phyloP scores from a whole-genome alignment of 2,329 filamentous ascomycete species.

The Ophiocordyceps camponoti-floridani region DNA sequence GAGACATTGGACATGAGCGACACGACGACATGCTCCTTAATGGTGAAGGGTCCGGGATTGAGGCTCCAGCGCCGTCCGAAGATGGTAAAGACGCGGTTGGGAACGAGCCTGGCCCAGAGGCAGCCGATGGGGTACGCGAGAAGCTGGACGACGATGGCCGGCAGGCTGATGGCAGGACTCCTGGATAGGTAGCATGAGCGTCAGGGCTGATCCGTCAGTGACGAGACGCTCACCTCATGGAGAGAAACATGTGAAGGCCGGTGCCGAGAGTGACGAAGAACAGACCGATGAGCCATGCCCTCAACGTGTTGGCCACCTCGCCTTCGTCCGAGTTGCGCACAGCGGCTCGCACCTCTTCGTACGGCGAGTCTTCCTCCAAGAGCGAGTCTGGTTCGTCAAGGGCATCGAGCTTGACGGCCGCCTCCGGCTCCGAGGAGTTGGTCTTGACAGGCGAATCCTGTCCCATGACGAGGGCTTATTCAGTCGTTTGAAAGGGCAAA shows the following conservation, averaged over 20 bases:
- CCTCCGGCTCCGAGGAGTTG: neutral
- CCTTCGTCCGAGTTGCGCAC: conserved; percentile 22
- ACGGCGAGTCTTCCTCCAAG: conserved; percentile 12
- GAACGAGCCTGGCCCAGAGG: conserved; percentile 22
- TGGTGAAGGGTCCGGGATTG: conserved; percentile 25
- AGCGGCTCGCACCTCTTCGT: conserved; percentile 4
- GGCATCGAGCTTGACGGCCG: neutral
- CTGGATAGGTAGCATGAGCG: neutral
- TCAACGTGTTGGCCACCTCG: conserved; percentile 14
- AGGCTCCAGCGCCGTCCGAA: conserved; percentile 24
- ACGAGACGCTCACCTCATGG: conserved; percentile 13
- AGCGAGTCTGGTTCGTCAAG: neutral
- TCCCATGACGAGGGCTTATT: neutral
- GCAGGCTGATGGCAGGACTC: conserved; percentile 18
- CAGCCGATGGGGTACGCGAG: conserved; percentile 22
- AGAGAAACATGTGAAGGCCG: conserved; percentile 26
- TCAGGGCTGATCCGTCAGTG: neutral
- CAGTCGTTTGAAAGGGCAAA: neutral
- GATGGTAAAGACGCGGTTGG: conserved; percentile 18
- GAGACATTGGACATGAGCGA: conserved; percentile 20
- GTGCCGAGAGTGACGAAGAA: conserved; percentile 24
- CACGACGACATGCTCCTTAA: conserved; percentile 19
- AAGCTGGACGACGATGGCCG: conserved; percentile 19
- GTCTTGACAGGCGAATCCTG: neutral
- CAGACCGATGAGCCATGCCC: conserved; percentile 24